Base-by-base conservation (phyloP, 345 rosid species). In the Acer campestre region DNA sequence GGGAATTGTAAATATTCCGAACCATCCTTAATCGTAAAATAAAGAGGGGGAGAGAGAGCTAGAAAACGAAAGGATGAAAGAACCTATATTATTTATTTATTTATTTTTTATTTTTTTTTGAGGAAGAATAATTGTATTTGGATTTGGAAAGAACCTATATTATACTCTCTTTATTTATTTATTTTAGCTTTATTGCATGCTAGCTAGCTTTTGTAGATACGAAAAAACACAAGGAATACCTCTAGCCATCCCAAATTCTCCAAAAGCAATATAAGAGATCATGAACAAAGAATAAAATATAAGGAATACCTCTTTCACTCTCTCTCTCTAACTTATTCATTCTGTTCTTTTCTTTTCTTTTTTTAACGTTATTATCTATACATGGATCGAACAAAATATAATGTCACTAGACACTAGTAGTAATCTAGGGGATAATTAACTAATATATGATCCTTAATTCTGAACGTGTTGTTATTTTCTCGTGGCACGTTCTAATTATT, bases 171-270 rank as follows among this genome's bases (percentile, higher is more conserved):
- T 53, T 62, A 42, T 42, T 40, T 40, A 40, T 31, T 31, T 31
- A 29, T 42, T 42, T 42, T 77, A 42, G 53, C 78, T 82, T 82
- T 75, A 70, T 61, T 46, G 40, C 46, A 6, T 6, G 22, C 56
- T 68, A 29, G 22, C 56, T 68, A 29, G 65, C 78, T 74, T 82
- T 79, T 67, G 1, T 29, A 55, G 80, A 82, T 82, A 79, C 71
- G 53, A 75, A 71, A 70, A 69, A 70, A 69, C 82, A 79, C 51
- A 78, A 79, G 10, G 75, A 82, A 76, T 79, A 20, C 78, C 68
- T 56, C 63, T 75, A n/a, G n/a, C 80, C 80, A 46, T 66, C 73
- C 82, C 66, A 71, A 49, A 70, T 6, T 73, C 71, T 64, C 71
- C 63, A 75, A 75, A 70, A 70, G 77, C 66, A 70, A 11, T 3